Conservation (phyloP, 2,329 filamentous ascomycete genomes). For the Herpomyces periplanetae region DNA sequence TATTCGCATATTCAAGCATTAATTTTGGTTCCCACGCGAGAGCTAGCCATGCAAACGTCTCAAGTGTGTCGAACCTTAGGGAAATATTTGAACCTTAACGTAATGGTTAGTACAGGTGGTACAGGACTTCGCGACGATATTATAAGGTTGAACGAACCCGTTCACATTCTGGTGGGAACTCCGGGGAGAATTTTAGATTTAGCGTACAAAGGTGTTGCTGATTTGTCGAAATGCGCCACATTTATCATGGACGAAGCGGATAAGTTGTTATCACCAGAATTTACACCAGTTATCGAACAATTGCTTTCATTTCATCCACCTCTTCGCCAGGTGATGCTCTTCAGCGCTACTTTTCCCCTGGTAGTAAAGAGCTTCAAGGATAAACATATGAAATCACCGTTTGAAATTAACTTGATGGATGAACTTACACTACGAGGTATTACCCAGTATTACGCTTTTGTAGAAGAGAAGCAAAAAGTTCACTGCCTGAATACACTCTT, state of each 20-base stretch:
- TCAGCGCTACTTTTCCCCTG: slow-evolving; percentile 84
- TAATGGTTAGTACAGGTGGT: slow-evolving; percentile 96
- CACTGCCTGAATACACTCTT: slow-evolving; percentile 96
- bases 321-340: slow-evolving; percentile 94
- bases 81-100: slow-evolving; percentile 82
- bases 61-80: slow-evolving; percentile 96
- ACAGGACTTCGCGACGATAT: slow-evolving; percentile 88
- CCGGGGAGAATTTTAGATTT: slow-evolving; percentile 83
- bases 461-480: slow-evolving; percentile 96
- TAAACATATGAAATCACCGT: slow-evolving; percentile 81
- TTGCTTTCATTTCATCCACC: slow-evolving; percentile 78
- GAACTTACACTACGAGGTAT: slow-evolving; percentile 90
- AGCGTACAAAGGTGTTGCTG: slow-evolving; percentile 77
- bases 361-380: slow-evolving; percentile 94
- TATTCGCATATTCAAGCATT: slow-evolving; percentile 82
- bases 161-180: slow-evolving; percentile 90
- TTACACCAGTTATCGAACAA: slow-evolving; percentile 89
- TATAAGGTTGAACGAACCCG: slow-evolving; percentile 59
- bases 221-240: slow-evolving; percentile 76
- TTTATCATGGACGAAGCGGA: slow-evolving; percentile 99
- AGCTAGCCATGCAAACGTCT: slow-evolving; percentile 86
- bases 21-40: slow-evolving; percentile 78
- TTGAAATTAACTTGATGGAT: slow-evolving; percentile 98
- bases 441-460: slow-evolving; percentile 95
- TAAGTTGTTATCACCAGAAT: slow-evolving; percentile 81